phyloP scores from a whole-genome alignment of 306 rosid species.

The Sophora flavescens region DNA sequence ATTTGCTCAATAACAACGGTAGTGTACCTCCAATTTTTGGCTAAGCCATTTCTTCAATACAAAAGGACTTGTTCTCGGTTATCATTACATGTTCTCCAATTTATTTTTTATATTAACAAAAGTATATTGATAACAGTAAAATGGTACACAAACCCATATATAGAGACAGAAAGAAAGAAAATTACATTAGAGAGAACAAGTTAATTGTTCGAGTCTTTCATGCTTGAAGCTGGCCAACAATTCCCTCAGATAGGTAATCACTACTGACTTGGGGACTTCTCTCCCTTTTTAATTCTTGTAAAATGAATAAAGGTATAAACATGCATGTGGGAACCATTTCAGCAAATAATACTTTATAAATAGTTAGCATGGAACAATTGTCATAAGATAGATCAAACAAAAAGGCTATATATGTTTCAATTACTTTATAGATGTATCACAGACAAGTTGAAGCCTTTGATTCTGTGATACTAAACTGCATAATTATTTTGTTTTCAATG shows the following conservation, averaged over 20 bases:
- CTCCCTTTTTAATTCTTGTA: constrained; percentile 21
- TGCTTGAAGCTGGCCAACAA: constrained; percentile 67
- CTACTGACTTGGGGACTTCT: constrained; percentile 38
- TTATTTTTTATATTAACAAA: too few relatives aligned
- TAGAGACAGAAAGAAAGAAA: too few relatives aligned
- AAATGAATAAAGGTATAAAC: constrained; percentile 39
- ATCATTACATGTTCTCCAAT: too few relatives aligned
- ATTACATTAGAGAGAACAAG: too few relatives aligned
- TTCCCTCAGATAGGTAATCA: constrained; percentile 75
- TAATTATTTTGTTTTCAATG: neutral
- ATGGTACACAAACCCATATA: too few relatives aligned
- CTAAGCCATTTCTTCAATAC: constrained; percentile 3
- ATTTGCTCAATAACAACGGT: constrained; percentile 21
- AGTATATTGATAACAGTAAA: too few relatives aligned
- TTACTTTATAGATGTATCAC: constrained; percentile 20
- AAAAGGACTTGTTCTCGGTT: constrained; percentile 15
- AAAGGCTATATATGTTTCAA: constrained; percentile 28
- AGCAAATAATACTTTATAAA: neutral
- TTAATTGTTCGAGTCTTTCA: too few relatives aligned
- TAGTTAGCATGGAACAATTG: constrained; percentile 22
- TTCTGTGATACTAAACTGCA: neutral
- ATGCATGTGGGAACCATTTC: constrained; percentile 18
- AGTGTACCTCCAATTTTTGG: constrained; percentile 13
- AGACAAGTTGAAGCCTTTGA: neutral
- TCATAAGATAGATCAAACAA: neutral